Base-by-base conservation (phyloP, 2,329 filamentous ascomycete species). In the Fusarium camptoceras region DNA sequence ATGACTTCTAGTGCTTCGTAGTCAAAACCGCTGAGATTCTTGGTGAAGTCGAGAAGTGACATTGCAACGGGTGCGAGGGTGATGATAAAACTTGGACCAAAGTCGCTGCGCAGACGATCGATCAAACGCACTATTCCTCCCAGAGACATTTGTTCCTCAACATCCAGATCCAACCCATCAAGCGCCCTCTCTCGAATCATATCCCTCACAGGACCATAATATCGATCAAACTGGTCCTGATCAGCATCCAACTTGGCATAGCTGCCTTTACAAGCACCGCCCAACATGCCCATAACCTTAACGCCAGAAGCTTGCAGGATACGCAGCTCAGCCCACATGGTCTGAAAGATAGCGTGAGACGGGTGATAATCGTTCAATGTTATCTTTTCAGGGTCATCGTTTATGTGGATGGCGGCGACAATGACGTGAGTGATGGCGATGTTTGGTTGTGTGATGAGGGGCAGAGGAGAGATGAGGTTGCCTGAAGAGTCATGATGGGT, bases 201-300 rank as follows among this genome's bases (percentile, higher is more conserved):
- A 67, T 89, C 84, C 30, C 87, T 84, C 22, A 97, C 81, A 5
- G 92, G 92, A 0, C 75, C 75, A 76, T 97, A 97, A 81, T 92
- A 94, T 18, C 82, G 78, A 79, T 97, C 92, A 75, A 97, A 97
- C 25, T 84, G 81, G 54, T 85, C 81, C 39, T 83, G 77, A 47
- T 78, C 77, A 59, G 88, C 87, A 74, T 91, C 87, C 6, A 90
- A 85, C 1, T 85, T 84, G 49, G 64, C 27, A 58, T 87, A 97
- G 15, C 89, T 91, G 14, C 94, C 94, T 63, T 87, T 86, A 0
- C 93, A 94, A 4, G 94, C 94, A 18, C 94, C 94, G 41, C 94
- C 94, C 3, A 97, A 84, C 92, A 98, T 96, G 57, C 89, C 93
- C 77, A 97, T 85, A 15, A 97, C 89, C 74, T 91, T 94, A 68